phyloP scores from a whole-genome alignment of 1,284 basidiomycete species.

The Thecaphora frezii region DNA sequence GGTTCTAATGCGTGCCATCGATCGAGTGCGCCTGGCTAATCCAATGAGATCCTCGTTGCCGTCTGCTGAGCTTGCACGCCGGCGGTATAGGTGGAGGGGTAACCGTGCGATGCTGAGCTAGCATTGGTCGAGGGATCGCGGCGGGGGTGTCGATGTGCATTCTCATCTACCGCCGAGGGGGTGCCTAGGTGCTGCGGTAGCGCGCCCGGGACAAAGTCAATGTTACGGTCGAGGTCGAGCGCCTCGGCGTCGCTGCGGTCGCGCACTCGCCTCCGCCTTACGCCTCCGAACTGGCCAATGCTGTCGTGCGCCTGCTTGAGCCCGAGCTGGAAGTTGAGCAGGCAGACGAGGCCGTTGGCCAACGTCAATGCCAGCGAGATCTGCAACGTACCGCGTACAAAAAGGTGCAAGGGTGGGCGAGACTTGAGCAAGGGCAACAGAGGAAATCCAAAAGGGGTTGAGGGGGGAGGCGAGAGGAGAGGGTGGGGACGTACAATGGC shows the following conservation, averaged over 20 bases:
- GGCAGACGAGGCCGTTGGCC: conserved; percentile 36
- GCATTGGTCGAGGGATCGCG: too few species aligned
- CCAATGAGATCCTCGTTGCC: too few species aligned
- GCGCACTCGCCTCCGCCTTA: conserved; percentile 14
- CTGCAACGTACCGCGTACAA: neutral
- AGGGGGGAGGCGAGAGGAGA: neutral
- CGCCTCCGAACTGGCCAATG: conserved; percentile 37
- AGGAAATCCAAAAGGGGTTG: neutral
- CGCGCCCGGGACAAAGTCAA: neutral
- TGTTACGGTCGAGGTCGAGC: conserved; percentile 12
- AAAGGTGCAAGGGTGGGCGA: too few species aligned
- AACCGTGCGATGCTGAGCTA: too few species aligned
- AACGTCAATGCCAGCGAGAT: conserved; percentile 28
- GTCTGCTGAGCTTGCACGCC: too few species aligned
- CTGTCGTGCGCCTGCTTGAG: conserved; percentile 39
- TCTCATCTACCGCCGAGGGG: too few species aligned
- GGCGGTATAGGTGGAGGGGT: too few species aligned
- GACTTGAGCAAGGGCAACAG: neutral
- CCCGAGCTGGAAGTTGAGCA: conserved; percentile 46
- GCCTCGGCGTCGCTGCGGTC: conserved; percentile 6
- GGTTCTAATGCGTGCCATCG: too few species aligned
- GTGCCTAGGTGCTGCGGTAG: too few species aligned
- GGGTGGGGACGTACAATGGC: conserved; percentile 14
- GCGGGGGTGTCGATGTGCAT: too few species aligned
- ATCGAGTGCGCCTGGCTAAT: too few species aligned